A percentile compares a stretch with the other conserved stretches of the same genome.
Conservation (phyloP, 441 rosid species). For the Adansonia gregorii region DNA sequence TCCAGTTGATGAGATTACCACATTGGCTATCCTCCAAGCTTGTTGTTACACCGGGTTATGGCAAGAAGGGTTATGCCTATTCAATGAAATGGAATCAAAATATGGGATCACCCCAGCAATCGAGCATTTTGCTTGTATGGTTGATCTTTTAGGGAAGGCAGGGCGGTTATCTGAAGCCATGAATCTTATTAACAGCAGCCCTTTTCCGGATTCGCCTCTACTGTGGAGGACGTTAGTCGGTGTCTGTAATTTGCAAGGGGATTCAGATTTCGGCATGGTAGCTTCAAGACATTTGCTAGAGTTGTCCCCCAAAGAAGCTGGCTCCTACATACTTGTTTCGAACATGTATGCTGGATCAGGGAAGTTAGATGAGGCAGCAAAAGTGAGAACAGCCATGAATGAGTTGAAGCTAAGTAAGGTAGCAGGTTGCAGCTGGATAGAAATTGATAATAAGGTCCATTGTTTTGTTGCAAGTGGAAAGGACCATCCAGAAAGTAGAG, state of each 20-base stretch:
- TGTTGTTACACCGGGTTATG: slow-evolving; percentile 33
- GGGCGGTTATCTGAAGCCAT: slow-evolving; percentile 28
- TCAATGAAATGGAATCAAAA: slow-evolving; percentile 31
- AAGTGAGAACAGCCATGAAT: slow-evolving; percentile 32
- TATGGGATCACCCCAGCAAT: slow-evolving; percentile 24
- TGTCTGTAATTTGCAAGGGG: slow-evolving; percentile 25
- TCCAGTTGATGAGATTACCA: slow-evolving; percentile 29
- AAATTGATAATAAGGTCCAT: slow-evolving; percentile 32
- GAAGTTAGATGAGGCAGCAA: slow-evolving; percentile 34
- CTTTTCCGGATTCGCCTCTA: slow-evolving; percentile 26
- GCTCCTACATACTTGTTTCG: slow-evolving; percentile 34
- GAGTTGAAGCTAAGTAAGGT: slow-evolving; percentile 32
- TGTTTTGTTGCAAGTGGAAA: slow-evolving; percentile 32
- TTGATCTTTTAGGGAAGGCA: slow-evolving; percentile 34
- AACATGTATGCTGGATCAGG: slow-evolving; percentile 32
- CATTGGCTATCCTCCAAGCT: slow-evolving; percentile 36
- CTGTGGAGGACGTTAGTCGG: slow-evolving; percentile 35
- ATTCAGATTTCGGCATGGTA: slow-evolving; percentile 21
- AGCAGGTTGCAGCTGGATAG: slow-evolving; percentile 39
- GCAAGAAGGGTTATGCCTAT: slow-evolving; percentile 28
- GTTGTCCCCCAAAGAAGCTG: slow-evolving; percentile 36
- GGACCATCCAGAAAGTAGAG: slow-evolving; percentile 35
- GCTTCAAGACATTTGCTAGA: slow-evolving; percentile 34
- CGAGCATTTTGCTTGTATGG: slow-evolving; percentile 36
- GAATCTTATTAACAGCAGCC: slow-evolving; percentile 30